These are phyloP conservation scores for Rubia peregrina DNA, from an alignment of 305 asterid genomes.

Conservation along the genomic window DNA sequence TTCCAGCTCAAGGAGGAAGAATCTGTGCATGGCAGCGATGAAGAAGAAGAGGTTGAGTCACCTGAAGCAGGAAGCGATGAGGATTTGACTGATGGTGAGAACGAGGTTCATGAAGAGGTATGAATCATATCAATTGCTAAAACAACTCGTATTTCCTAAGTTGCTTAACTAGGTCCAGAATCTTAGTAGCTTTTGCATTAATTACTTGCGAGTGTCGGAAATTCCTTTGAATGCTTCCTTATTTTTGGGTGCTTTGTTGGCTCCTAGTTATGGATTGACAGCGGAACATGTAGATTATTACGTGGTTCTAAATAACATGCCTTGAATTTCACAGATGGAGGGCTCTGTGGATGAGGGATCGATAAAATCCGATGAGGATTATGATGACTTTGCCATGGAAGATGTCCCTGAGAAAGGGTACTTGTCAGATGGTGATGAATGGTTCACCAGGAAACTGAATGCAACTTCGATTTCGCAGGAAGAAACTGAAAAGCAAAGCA, in stretches of 20 bases:
- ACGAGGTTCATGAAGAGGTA: constrained; percentile 74
- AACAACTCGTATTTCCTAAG: not conserved
- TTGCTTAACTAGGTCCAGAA: too few species aligned
- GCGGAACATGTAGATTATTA: not conserved
- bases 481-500: constrained; percentile 25
- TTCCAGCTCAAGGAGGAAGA: constrained; percentile 76
- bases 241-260: not conserved
- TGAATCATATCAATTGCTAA: not conserved
- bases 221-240: not conserved
- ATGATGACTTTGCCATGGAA: constrained; percentile 86
- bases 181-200: not conserved
- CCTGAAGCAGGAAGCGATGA: constrained; percentile 81
- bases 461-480: constrained; percentile 13
- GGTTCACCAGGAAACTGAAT: constrained; percentile 15
- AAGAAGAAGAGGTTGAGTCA: constrained; percentile 62
- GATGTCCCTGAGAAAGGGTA: constrained; percentile 43
- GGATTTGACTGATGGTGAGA: constrained; percentile 56
- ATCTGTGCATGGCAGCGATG: constrained; percentile 90
- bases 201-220: not conserved
- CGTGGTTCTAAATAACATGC: not conserved
- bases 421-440: constrained; percentile 42
- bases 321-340: constrained; percentile 48
- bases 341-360: constrained; percentile 96
- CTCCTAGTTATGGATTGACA: not conserved
- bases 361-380: constrained; percentile 85